These are phyloP conservation scores for Cenococcum geophilum DNA, from an alignment of 495 filamentous ascomycete genomes.

Conservation along the genomic window DNA sequence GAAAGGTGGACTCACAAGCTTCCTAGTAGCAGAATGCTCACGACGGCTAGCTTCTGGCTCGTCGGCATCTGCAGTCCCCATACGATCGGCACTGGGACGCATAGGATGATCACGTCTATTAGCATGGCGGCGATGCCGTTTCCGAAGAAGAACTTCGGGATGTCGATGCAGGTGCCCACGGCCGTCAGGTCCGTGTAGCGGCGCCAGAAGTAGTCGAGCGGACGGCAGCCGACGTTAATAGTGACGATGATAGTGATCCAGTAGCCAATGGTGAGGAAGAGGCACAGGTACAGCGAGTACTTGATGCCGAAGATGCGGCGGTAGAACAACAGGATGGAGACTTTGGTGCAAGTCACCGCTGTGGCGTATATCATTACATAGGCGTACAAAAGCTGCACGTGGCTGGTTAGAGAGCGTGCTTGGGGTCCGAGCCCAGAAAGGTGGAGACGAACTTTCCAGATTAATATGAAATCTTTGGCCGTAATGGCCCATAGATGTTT, in stretches of 20 bases:
- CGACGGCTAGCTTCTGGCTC: constrained; percentile 45
- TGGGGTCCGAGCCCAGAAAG: neutral
- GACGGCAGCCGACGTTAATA: constrained; percentile 42
- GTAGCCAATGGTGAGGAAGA: constrained; percentile 35
- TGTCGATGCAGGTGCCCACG: constrained; percentile 19
- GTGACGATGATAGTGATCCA: constrained; percentile 37
- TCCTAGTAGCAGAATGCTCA: constrained; percentile 48
- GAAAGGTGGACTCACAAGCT: constrained; percentile 40
- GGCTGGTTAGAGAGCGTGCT: neutral
- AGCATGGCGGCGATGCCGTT: constrained; percentile 14
- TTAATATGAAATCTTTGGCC: neutral
- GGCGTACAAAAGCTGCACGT: neutral
- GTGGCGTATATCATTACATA: constrained; percentile 33
- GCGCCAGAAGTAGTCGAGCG: constrained; percentile 31
- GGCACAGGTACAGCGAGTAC: constrained; percentile 29
- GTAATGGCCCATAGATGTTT: neutral
- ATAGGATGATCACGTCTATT: constrained; percentile 25
- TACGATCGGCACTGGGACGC: constrained; percentile 43
- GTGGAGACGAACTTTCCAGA: constrained; percentile 2
- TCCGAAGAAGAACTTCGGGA: constrained; percentile 5
- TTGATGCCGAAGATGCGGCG: constrained; percentile 43
- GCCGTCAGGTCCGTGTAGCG: constrained; percentile 10
- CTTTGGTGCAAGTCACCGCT: constrained; percentile 37
- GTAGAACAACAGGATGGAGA: constrained; percentile 47
- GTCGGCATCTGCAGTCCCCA: constrained; percentile 39